Percentiles rank a stretch among this genome's conserved stretches.
phyloP scores from a whole-genome alignment of 306 rosid species.

The Castanospermum australe region DNA sequence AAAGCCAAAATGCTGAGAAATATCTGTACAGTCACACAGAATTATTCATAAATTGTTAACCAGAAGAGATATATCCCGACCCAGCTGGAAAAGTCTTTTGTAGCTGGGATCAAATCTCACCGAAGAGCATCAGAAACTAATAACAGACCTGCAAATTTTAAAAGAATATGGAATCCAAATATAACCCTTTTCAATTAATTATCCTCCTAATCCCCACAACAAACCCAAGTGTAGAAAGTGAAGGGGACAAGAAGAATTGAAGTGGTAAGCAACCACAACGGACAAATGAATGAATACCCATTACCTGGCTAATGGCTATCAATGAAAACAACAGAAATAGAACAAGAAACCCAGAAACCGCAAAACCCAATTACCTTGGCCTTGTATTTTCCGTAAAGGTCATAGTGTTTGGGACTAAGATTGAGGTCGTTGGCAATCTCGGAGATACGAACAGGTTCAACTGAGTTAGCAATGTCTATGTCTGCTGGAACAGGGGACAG shows the following conservation, averaged over 20 bases:
- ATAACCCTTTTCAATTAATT: not conserved
- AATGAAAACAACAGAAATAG: not conserved
- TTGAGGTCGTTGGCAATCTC: constrained; percentile 73
- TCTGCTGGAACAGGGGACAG: constrained; percentile 93
- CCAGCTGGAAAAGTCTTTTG: not conserved
- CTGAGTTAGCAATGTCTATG: constrained; percentile 84
- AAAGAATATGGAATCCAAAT: not conserved
- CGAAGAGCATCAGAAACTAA: not conserved
- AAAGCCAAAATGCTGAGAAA: not conserved
- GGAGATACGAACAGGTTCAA: constrained; percentile 79
- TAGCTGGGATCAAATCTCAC: not conserved
- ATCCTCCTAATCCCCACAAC: not conserved
- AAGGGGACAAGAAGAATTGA: not conserved
- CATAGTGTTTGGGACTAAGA: constrained; percentile 76
- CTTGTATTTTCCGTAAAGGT: constrained; percentile 90
- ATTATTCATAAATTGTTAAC: not conserved
- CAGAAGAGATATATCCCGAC: not conserved
- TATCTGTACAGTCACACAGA: not conserved
- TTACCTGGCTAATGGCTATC: not conserved
- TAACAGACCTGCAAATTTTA: not conserved
- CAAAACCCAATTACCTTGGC: constrained; percentile 74
- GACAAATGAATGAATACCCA: not conserved
- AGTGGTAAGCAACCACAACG: not conserved
- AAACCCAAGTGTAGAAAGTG: not conserved
- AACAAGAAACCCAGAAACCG: not conserved